A percentile compares a stretch with the other conserved stretches of the same genome.
Evolutionary conservation across 2,329 filamentous ascomycete species (phyloP).

Genomic region (Fusarium succisae): DNA sequence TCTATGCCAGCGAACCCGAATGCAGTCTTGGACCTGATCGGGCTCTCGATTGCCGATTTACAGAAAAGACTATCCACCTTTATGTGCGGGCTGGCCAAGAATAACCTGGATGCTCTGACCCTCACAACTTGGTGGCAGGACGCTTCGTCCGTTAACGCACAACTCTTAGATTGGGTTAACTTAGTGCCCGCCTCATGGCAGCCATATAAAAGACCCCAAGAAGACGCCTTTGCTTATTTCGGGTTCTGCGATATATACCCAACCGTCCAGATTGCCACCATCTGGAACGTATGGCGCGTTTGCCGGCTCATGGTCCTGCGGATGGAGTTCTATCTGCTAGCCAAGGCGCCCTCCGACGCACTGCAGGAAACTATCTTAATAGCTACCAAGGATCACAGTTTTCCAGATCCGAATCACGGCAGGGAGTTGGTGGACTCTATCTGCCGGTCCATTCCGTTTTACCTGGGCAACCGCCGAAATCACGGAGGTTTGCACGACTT

Average conservation of each 20-base stretch:
- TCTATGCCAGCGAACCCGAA: background rate
- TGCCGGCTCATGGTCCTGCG: background rate
- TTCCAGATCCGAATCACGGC: background rate
- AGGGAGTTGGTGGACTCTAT: background rate
- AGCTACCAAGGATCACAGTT: background rate
- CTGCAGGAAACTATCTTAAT: background rate
- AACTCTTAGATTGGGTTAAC: background rate
- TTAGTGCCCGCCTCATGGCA: background rate
- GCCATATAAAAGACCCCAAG: background rate
- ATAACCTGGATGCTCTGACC: background rate
- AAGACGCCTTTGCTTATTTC: background rate
- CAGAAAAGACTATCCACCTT: rapidly evolving
- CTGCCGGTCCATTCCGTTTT: background rate
- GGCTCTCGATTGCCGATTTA: background rate
- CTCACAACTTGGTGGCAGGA: background rate
- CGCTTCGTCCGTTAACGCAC: background rate
- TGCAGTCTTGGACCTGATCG: background rate
- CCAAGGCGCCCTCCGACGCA: rapidly evolving
- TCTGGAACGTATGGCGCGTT: background rate
- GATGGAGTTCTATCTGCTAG: background rate
- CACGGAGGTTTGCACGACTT: background rate
- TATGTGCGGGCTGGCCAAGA: background rate
- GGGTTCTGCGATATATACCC: background rate
- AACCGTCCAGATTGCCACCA: background rate
- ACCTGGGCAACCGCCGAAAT: background rate